Evolutionary conservation across 75 land plant genomes (phyloP).

Genomic region (Picea glauca): DNA sequence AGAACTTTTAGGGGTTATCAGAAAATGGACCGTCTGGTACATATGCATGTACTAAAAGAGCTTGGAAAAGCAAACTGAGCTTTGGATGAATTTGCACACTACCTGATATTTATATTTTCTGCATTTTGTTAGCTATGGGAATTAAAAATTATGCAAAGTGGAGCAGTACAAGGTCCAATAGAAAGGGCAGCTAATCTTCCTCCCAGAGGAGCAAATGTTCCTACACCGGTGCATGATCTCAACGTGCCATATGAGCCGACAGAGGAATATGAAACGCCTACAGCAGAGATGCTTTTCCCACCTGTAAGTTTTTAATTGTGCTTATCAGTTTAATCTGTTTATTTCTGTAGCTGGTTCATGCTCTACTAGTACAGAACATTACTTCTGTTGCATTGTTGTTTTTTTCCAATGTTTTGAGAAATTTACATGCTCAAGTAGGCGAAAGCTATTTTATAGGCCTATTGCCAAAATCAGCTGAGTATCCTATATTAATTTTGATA

Average conservation of each 20-base stretch:
- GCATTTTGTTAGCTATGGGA: conserved; percentile 72
- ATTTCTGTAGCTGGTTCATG: not conserved
- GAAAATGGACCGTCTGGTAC: not conserved
- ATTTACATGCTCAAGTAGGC: not conserved
- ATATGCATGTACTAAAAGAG: not conserved
- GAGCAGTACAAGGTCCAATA: conserved; percentile 38
- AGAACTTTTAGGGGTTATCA: not conserved
- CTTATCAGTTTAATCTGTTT: not conserved
- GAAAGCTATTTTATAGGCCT: not conserved
- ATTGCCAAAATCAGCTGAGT: not conserved
- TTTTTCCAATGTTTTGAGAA: not conserved
- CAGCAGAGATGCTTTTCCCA: conserved; percentile 88
- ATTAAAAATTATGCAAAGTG: conserved; percentile 91
- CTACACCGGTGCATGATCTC: conserved; percentile 84
- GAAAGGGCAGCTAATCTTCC: conserved; percentile 45
- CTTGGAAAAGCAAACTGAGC: not conserved
- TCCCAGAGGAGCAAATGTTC: conserved; percentile 25
- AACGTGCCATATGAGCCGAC: conserved; percentile 93
- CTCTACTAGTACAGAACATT: not conserved
- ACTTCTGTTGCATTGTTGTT: not conserved
- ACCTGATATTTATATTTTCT: not conserved
- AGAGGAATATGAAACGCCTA: conserved; percentile 93
- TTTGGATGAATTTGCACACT: not conserved
- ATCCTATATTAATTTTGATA: not conserved
- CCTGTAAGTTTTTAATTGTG: conserved; percentile 46